Conservation (phyloP, 73 alveolate genomes). For the Symbiodinium natans region DNA sequence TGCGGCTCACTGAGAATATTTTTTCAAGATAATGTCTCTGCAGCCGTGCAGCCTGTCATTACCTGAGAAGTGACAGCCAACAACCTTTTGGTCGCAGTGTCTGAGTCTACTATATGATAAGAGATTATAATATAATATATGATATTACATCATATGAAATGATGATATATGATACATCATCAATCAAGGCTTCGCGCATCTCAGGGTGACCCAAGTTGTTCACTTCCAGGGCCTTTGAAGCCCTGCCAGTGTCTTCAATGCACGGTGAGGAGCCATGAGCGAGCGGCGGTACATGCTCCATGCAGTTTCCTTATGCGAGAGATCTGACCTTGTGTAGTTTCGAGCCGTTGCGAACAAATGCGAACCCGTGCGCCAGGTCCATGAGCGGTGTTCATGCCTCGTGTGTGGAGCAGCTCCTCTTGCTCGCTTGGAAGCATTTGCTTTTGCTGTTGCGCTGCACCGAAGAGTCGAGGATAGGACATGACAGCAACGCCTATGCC, state of each 20-base stretch:
- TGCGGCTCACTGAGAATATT: neutral
- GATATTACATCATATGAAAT: too few relatives aligned
- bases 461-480: neutral
- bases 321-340: too few relatives aligned
- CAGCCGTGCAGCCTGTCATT: neutral
- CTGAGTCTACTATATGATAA: too few relatives aligned
- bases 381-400: conserved; percentile 85
- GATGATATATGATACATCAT: too few relatives aligned
- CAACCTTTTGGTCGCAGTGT: too few relatives aligned
- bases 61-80: neutral
- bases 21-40: neutral
- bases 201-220: neutral
- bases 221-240: neutral
- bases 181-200: too few relatives aligned
- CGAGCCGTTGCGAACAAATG: too few relatives aligned
- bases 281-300: neutral
- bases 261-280: neutral
- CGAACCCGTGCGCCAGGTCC: conserved; percentile 18
- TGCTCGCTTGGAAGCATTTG: neutral
- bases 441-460: too few relatives aligned
- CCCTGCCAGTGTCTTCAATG: neutral
- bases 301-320: neutral
- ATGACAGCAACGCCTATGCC: neutral
- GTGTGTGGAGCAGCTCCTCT: conserved; percentile 34
- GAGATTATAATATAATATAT: too few relatives aligned